A percentile compares a stretch with the other conserved stretches of the same genome.
Evolutionary conservation across 257 asterid species (phyloP).

Genomic region (Mitragyna speciosa): DNA sequence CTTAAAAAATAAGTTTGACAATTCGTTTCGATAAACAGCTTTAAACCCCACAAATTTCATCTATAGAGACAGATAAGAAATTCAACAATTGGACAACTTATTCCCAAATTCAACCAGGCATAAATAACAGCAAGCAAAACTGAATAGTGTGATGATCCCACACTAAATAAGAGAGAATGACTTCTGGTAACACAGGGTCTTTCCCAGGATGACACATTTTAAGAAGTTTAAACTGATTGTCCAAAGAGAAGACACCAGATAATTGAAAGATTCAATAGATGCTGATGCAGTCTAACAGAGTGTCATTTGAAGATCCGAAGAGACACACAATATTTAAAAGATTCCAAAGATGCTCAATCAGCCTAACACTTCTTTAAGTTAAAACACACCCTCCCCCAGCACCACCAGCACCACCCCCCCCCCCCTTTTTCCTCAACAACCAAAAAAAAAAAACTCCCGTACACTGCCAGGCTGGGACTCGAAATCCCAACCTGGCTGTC

Average conservation of each 20-base stretch:
- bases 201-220: neutral
- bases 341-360: neutral
- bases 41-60: too few relatives aligned
- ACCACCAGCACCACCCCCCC: too few relatives aligned
- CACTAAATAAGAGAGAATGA: neutral
- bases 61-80: neutral
- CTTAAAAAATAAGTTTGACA: neutral
- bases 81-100: neutral
- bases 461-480: too few relatives aligned
- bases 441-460: too few relatives aligned
- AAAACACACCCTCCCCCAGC: too few relatives aligned
- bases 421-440: too few relatives aligned
- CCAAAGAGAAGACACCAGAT: neutral
- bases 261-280: neutral
- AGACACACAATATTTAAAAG: too few relatives aligned
- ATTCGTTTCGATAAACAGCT: too few relatives aligned
- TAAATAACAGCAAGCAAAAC: neutral
- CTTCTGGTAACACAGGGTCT: neutral
- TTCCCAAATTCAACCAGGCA: neutral
- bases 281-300: too few relatives aligned
- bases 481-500: too few relatives aligned
- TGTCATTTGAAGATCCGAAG: too few relatives aligned
- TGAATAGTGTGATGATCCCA: neutral
- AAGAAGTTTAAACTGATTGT: neutral
- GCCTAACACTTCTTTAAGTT: neutral